Base-by-base conservation (phyloP, 2,329 filamentous ascomycete genomes). In the Chaetoscypha palmicola region DNA sequence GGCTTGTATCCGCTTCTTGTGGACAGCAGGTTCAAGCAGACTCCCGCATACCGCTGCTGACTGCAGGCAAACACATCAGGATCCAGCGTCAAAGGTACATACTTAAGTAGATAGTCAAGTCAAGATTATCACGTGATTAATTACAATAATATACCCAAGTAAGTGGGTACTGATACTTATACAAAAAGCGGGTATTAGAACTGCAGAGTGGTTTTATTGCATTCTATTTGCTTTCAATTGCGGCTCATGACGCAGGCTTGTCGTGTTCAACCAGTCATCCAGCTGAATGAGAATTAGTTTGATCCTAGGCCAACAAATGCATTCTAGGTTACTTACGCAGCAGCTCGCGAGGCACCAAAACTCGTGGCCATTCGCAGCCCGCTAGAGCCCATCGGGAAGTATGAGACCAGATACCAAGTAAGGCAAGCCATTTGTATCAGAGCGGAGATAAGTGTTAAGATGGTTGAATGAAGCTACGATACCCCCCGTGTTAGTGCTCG, bases 311-410 rank as follows among this genome's bases (percentile, higher is more conserved):
- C 38, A 41, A 17, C 9, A 4, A n/a, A 12, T 17, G 30, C 3
- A 19, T 14, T 22, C 14, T 12, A 19, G 8, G 22, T 17, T 3
- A 47, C 45, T 44, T 35, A 47, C 45, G 89, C 78, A 4, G 87
- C 77, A 28, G 94, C 86, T 60, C 90, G 78, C 61, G 82, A 83
- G 16, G 84, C 86, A 17, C 91, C 92, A 61, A 95, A 92, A 2
- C 80, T 81, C 33, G 89, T 87, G 46, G 89, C 89, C 54, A 95
- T 79, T 47, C 91, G 83, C 53, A 98, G 69, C 32, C 92, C 88
- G 43, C 83, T 86, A 45, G 86, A 86, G 31, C 92, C 92, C 90
- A 97, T 95, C 20, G 92, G 92, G 60, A 97, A 97, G 66, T 98
- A 98, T 67, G 87, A 94, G 65, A 97, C 81, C 36, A 96, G 74